Base-by-base conservation (phyloP, 228 moss, liverwort and hornwort genomes). In the Sphagnum magellanicum region DNA sequence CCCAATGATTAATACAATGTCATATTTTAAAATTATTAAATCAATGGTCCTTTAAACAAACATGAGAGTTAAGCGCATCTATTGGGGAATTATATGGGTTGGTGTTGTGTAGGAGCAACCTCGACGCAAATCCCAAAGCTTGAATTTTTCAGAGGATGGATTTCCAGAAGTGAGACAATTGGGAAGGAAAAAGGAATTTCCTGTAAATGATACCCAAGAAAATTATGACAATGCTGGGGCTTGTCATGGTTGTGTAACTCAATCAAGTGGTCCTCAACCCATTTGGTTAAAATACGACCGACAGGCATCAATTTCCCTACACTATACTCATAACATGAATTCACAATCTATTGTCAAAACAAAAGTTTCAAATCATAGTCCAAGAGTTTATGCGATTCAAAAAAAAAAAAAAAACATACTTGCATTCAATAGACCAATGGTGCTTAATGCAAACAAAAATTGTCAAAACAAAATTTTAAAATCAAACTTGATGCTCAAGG, bases 201-300 rank as follows among this genome's bases (percentile, higher is more conserved):
- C 65, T 8, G 84, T 72, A 68, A 93, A 97, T 16, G 85, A 93
- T 49, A 66, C 63, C n/a, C 91, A 93, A 61, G 91, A 93, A 63
- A 93, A 90, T 59, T 96, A 95, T 63, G 90, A 91, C 65, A 91
- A 93, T 70, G 86, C 88, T 10, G 97, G 91, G 10, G 86, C 93
- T 58, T 93, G 93, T 65, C 83, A 88, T 60, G 91, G 86, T 46
- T 93, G 97, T 52, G 89, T 91, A 10, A 88, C 91, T 70, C 89
- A 90, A 70, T 70, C 66, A 52, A 80, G 82, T 9, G 88, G 91
- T 52, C 75, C 93, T 13, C 89, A 83, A 46, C 93, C 97, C 6
- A 75, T 79, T 16, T 97, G 97, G 97, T 84, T 97, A 32, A 93
- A 91, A 70, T 97, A 84, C 14, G 97, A 97, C 63, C 87, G 87